Evolutionary conservation across 345 rosid genomes (phyloP), one percentile per base, ranked within the genome.

Genomic region (Adansonia digitata): DNA sequence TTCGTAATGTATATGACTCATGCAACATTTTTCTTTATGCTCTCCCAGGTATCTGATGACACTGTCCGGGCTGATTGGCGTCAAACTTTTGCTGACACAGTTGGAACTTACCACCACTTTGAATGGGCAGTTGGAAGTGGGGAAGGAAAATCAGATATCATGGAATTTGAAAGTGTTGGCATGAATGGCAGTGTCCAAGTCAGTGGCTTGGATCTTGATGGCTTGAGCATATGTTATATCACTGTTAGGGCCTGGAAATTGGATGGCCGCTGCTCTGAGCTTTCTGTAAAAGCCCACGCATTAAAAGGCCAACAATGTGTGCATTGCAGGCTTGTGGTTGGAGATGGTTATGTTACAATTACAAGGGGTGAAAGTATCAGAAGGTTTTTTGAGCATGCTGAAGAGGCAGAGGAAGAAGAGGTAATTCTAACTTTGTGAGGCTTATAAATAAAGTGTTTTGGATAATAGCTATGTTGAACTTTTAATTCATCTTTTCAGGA

Each of bases 331-430:
- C 96, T 95, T 71, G 85, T 90, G 62, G 98, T 93, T 78, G 98
- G 98, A 63, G 96, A 91, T 86, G 98, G 98, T 74, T 87, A 85
- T 75, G 92, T 95, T 75, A 85, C 96, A 79, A 91, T 95, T 26
- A 90, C 86, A 17, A 85, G 87, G 74, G 99, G 99, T 45, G 91
- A 93, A 82, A 87, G 94, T 79, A 95, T 95, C 35, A 80, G 84
- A 81, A 85, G 80, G 74, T 91, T 95, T 85, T 93, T 95, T 84
- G 98, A 93, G 78, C 99, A 93, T 82, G 99, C 99, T 0, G 98
- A 95, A 84, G 98, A 93, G 71, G 93, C 93, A 4, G 99, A 95
- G 84, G 99, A 95, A 85, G 99, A 95, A 85, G 99, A 95, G 96
- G 99, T 92, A 88, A 42, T 72, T 80, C 73, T 37, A 49, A 26